These are phyloP conservation scores for Priceomyces melissophilus DNA, from an alignment of 805 yeast species.

Conservation along the genomic window DNA sequence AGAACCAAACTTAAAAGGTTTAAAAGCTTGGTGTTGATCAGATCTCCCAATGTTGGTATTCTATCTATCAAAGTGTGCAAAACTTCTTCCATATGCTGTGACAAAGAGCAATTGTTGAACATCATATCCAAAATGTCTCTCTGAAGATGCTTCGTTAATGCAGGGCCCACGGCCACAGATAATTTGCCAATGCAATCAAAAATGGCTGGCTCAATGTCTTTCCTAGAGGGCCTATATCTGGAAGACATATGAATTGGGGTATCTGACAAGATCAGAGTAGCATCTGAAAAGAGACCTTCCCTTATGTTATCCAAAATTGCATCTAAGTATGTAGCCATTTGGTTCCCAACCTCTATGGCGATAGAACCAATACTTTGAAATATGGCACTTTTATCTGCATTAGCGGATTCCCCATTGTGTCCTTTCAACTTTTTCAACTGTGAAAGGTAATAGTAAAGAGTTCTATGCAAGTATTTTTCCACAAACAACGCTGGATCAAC, in stretches of 20 bases:
- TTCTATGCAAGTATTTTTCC: slow-evolving; percentile 74
- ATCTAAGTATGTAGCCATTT: slow-evolving; percentile 83
- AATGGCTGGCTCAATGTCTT: slow-evolving; percentile 78
- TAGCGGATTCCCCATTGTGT: slow-evolving; percentile 35
- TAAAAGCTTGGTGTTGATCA: slow-evolving; percentile 68
- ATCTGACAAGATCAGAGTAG: slow-evolving; percentile 36
- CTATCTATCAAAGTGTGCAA: slow-evolving; percentile 62
- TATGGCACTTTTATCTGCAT: slow-evolving; percentile 67
- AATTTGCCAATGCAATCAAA: slow-evolving; percentile 86
- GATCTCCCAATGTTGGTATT: slow-evolving; percentile 75
- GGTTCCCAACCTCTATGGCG: slow-evolving; percentile 73
- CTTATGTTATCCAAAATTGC: slow-evolving; percentile 80
- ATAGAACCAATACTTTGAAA: slow-evolving; percentile 82
- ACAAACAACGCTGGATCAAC: slow-evolving; percentile 75
- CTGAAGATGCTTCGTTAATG: slow-evolving; percentile 83
- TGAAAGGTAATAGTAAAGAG: slow-evolving; percentile 70
- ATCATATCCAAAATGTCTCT: slow-evolving; percentile 76
- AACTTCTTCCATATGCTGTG: slow-evolving; percentile 78
- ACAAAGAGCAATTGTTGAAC: slow-evolving; percentile 71
- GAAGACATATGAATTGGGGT: slow-evolving; percentile 36
- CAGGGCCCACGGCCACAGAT: slow-evolving; percentile 89
- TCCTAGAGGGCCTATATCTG: slow-evolving; percentile 54
- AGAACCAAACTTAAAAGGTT: slow-evolving; percentile 70
- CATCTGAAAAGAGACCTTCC: slow-evolving; percentile 59
- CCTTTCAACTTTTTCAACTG: slow-evolving; percentile 67